These are phyloP conservation scores for Colletotrichum theobromicola DNA, from an alignment of 2,329 filamentous ascomycete species.

Conservation along the genomic window DNA sequence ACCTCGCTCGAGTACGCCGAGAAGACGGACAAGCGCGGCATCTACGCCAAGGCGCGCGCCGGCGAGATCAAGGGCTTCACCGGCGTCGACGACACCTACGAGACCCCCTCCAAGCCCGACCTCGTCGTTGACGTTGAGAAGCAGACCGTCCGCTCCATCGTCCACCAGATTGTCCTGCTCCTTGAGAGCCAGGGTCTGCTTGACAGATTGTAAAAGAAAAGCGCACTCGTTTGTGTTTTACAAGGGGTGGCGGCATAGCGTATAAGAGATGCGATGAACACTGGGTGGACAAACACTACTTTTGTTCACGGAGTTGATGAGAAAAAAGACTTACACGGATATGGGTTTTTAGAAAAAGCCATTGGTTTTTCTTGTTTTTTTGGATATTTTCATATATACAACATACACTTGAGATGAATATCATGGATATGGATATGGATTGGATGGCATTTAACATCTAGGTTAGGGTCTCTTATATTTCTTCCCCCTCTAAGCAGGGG, in stretches of 20 bases:
- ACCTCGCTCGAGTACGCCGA: slow-evolving; percentile 92
- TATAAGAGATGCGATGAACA: background rate
- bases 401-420: background rate
- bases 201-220: slow-evolving; percentile 62
- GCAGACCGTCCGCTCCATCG: slow-evolving; percentile 88
- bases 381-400: background rate
- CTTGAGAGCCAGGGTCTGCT: slow-evolving; percentile 89
- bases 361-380: background rate
- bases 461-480: background rate
- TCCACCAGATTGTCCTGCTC: slow-evolving; percentile 95
- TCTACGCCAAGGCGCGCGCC: slow-evolving; percentile 82
- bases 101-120: slow-evolving; percentile 80
- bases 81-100: slow-evolving; percentile 96
- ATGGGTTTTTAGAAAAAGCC: background rate
- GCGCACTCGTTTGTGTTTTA: background rate
- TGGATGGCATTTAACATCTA: background rate
- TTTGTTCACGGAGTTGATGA: background rate
- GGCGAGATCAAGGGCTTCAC: slow-evolving; percentile 99
- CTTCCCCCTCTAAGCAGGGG: background rate
- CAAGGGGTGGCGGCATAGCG: background rate
- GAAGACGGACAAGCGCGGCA: slow-evolving; percentile 91
- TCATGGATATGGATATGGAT: background rate
- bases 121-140: slow-evolving; percentile 85
- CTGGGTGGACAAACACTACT: background rate
- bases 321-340: background rate